These are phyloP conservation scores for Termitomyces titanicus DNA, from an alignment of 768 basidiomycete genomes.

Conservation along the genomic window DNA sequence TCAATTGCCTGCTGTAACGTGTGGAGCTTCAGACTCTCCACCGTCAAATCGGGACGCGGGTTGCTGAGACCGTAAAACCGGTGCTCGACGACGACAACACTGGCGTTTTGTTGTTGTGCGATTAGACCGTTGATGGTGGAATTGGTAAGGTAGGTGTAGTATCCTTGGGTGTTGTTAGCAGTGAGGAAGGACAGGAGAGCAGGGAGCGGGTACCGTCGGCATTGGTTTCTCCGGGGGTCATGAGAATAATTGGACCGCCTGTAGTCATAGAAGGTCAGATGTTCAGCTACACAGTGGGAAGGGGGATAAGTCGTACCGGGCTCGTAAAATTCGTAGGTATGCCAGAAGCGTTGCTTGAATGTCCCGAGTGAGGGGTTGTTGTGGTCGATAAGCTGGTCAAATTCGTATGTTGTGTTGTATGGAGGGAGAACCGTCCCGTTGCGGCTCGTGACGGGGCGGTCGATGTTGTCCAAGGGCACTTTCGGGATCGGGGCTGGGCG, in stretches of 20 bases:
- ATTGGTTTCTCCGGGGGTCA: constrained; percentile 64
- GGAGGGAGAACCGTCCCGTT: constrained; percentile 44
- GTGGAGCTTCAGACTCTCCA: constrained; percentile 51
- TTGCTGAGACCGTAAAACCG: constrained; percentile 74
- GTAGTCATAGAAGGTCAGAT: constrained; percentile 1
- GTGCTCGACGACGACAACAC: constrained; percentile 63
- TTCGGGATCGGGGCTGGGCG: constrained; percentile 31
- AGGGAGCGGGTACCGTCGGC: constrained; percentile 37
- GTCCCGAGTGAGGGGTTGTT: constrained; percentile 57
- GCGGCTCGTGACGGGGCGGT: constrained; percentile 32
- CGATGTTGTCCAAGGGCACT: constrained; percentile 20
- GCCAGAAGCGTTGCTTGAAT: constrained; percentile 73
- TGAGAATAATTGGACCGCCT: constrained; percentile 58
- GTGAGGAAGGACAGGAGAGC: neutral
- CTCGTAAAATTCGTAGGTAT: constrained; percentile 63
- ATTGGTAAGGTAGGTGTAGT: constrained; percentile 59
- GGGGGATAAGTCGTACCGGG: constrained; percentile 27
- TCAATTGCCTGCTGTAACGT: constrained; percentile 75
- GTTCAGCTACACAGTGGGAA: neutral
- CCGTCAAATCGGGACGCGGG: constrained; percentile 56
- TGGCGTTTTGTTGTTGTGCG: constrained; percentile 60
- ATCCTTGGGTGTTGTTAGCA: constrained; percentile 23
- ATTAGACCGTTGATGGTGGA: constrained; percentile 58
- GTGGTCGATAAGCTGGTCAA: constrained; percentile 57
- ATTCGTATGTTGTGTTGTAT: constrained; percentile 44